Conservation (phyloP, 148 eudicot species). For the Camellia japonica region DNA sequence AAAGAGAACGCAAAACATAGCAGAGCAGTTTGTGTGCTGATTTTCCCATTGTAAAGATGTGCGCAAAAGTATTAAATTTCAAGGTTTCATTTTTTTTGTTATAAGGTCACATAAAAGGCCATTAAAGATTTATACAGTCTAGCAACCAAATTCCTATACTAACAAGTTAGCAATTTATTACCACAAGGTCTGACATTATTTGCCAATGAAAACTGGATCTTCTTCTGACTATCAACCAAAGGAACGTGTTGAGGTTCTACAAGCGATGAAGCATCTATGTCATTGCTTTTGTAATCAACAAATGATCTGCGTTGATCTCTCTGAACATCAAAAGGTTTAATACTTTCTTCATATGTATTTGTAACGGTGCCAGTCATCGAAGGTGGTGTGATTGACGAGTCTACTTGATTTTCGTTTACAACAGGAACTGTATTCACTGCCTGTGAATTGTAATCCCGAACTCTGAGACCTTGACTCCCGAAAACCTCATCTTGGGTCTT, state of each 20-base stretch:
- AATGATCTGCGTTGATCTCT: slow-evolving; percentile 36
- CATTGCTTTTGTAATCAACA: slow-evolving; percentile 25
- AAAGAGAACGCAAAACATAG: slow-evolving; percentile 26
- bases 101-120: background rate
- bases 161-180: slow-evolving; percentile 26
- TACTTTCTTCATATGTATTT: slow-evolving; percentile 42
- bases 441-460: slow-evolving; percentile 20
- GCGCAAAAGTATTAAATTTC: background rate
- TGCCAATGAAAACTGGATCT: slow-evolving; percentile 61
- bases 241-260: slow-evolving; percentile 37
- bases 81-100: background rate
- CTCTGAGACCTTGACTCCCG: slow-evolving; percentile 15
- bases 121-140: background rate
- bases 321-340: slow-evolving; percentile 28
- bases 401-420: slow-evolving; percentile 44
- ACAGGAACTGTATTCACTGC: slow-evolving; percentile 28
- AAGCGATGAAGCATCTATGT: slow-evolving; percentile 31
- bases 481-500: slow-evolving; percentile 25
- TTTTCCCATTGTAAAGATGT: background rate
- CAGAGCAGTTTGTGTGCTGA: background rate
- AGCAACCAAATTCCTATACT: background rate
- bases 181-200: slow-evolving; percentile 54
- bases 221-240: slow-evolving; percentile 52
- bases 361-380: slow-evolving; percentile 46
- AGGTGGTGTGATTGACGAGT: slow-evolving; percentile 56